Conservation (phyloP, 2,329 filamentous ascomycete species). For the Calonectria pseudoreteaudii region DNA sequence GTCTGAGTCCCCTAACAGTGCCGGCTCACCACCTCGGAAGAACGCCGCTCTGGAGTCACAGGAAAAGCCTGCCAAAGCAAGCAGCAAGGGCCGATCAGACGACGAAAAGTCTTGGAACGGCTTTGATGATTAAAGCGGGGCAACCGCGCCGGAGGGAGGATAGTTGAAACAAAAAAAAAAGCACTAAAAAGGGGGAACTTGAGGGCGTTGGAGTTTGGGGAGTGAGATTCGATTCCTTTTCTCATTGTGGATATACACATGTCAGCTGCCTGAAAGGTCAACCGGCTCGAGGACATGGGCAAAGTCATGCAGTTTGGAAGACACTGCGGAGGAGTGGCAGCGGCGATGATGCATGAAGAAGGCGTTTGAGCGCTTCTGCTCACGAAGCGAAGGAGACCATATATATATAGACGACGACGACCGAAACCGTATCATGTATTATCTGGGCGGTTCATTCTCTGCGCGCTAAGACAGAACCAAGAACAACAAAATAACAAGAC, state of each 20-base stretch:
- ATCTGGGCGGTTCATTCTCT: background rate
- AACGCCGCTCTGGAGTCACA: constrained; percentile 38
- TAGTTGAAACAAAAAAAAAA: constrained; percentile 4
- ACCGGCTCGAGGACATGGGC: background rate
- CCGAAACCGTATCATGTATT: constrained; percentile 14
- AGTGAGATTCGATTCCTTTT: constrained; percentile 8
- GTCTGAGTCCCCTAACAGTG: constrained; percentile 41
- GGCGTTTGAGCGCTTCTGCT: background rate
- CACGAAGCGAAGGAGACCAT: background rate
- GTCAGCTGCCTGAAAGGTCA: constrained; percentile 1
- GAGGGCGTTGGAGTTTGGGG: constrained; percentile 22
- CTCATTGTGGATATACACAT: constrained; percentile 9
- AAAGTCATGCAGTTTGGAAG: background rate
- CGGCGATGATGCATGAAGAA: background rate
- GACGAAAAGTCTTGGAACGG: constrained; percentile 58
- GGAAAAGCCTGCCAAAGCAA: constrained; percentile 24
- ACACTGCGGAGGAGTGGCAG: background rate
- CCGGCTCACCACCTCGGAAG: constrained; percentile 45
- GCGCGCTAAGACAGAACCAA: background rate
- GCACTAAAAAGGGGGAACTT: constrained; percentile 4
- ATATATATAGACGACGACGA: constrained; percentile 11
- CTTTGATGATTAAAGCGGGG: constrained; percentile 50
- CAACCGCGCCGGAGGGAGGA: background rate
- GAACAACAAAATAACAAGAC: background rate
- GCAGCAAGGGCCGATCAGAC: constrained; percentile 43